Evolutionary conservation across 139 green algal species (phyloP).

Genomic region (Gonium pectorale): DNA sequence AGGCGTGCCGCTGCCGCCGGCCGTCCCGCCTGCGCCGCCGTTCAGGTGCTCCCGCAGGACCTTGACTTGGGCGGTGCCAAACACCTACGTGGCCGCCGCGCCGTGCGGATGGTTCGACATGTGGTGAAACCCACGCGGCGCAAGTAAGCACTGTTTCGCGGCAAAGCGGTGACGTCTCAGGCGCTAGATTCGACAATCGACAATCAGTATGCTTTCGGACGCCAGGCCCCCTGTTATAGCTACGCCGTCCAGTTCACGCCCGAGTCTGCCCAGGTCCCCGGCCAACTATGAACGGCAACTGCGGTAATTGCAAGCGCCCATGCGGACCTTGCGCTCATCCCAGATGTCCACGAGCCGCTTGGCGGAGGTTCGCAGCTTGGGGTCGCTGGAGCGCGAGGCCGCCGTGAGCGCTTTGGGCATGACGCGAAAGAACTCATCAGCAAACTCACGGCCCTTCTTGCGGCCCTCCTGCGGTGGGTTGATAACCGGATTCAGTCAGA

Average conservation of each 20-base stretch:
- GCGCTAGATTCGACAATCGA: too few species aligned
- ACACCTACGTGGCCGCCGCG: too few species aligned
- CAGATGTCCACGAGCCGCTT: conserved; percentile 55
- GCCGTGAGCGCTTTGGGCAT: conserved; percentile 48
- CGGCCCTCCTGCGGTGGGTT: conserved; percentile 74
- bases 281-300: too few species aligned
- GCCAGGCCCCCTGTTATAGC: too few species aligned
- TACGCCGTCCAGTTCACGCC: too few species aligned
- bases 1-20: background rate
- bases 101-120: too few species aligned
- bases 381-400: conserved; percentile 35
- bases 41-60: conserved; percentile 44
- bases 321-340: conserved; percentile 56
- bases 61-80: conserved; percentile 56
- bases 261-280: background rate
- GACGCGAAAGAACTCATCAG: conserved; percentile 70
- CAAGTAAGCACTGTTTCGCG: too few species aligned
- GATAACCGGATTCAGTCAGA: too few species aligned
- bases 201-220: too few species aligned
- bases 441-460: conserved; percentile 75
- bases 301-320: too few species aligned
- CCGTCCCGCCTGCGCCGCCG: background rate
- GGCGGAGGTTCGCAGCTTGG: conserved; percentile 4
- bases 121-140: too few species aligned
- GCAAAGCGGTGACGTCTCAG: too few species aligned